These are phyloP conservation scores for Chaetomium globosum DNA, from an alignment of 2,329 filamentous ascomycete genomes.

Conservation along the genomic window DNA sequence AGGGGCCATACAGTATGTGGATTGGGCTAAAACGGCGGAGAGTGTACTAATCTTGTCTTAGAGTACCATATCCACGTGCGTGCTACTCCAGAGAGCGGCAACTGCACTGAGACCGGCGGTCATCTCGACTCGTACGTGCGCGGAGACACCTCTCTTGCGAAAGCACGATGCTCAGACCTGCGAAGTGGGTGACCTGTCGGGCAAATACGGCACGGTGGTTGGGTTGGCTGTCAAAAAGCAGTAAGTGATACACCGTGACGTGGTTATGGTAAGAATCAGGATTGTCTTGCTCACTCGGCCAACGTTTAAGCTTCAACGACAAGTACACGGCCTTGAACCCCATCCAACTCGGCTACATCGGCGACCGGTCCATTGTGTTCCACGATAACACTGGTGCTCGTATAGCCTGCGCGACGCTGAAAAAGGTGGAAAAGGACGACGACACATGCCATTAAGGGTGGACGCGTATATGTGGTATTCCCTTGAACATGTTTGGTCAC, in stretches of 20 bases:
- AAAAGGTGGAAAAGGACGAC: constrained; percentile 30
- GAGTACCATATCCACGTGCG: constrained; percentile 61
- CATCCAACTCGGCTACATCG: constrained; percentile 49
- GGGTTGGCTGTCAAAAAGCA: constrained; percentile 35
- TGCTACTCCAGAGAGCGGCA: constrained; percentile 56
- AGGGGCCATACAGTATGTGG: constrained; percentile 35
- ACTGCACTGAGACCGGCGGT: constrained; percentile 56
- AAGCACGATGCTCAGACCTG: constrained; percentile 51
- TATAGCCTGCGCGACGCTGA: constrained; percentile 49
- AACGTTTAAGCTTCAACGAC: constrained; percentile 45
- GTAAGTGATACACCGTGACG: constrained; percentile 25
- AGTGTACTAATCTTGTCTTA: constrained; percentile 31
- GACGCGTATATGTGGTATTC: neutral
- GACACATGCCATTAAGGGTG: neutral
- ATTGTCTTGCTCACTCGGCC: neutral
- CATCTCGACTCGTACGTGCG: constrained; percentile 62
- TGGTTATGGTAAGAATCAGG: neutral
- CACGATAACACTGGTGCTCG: constrained; percentile 48
- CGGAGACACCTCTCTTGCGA: constrained; percentile 55
- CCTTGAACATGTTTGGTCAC: neutral
- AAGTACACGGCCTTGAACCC: constrained; percentile 46
- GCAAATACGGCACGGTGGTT: constrained; percentile 58
- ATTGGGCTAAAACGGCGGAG: neutral
- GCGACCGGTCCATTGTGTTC: constrained; percentile 50
- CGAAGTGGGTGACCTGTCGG: constrained; percentile 62